A percentile compares a stretch with the other conserved stretches of the same genome.
Conservation (phyloP, 371 early-diverging fungal species). For the Pancytospora philotis region DNA sequence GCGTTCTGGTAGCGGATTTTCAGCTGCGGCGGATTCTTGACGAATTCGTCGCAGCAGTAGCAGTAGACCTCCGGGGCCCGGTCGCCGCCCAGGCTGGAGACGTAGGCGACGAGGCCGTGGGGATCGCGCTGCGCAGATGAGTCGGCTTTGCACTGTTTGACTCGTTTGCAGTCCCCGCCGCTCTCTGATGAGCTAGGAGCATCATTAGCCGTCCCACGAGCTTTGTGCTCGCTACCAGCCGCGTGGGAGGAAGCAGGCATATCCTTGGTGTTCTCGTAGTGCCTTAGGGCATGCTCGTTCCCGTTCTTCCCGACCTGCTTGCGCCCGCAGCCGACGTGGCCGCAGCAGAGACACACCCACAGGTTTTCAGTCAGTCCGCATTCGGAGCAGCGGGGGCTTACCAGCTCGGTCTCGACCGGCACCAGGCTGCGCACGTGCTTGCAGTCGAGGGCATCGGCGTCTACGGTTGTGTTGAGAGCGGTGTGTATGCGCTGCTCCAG, state of each 20-base stretch:
- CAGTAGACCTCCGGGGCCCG: constrained; percentile 44
- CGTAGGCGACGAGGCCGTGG: constrained; percentile 67
- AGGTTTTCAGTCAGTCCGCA: constrained; percentile 74
- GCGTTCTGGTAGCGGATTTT: background rate
- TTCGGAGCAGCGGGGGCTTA: constrained; percentile 61
- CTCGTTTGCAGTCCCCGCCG: too few species aligned
- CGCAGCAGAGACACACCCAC: constrained; percentile 65
- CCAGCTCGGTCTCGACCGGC: background rate
- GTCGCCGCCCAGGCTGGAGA: constrained; percentile 32
- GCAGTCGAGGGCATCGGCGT: background rate
- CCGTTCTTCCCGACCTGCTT: constrained; percentile 90
- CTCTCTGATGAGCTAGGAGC: too few species aligned
- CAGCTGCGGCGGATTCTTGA: constrained; percentile 17
- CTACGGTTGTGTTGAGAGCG: background rate
- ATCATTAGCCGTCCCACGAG: too few species aligned
- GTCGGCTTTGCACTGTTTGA: too few species aligned
- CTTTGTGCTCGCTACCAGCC: too few species aligned
- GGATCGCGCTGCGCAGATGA: constrained; percentile 51
- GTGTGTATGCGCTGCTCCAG: constrained; percentile 1
- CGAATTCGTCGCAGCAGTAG: constrained; percentile 49
- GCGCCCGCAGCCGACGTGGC: constrained; percentile 64
- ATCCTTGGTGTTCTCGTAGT: constrained; percentile 65
- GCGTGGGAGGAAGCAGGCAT: too few species aligned
- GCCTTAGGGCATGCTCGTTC: constrained; percentile 84
- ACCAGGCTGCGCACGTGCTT: background rate